phyloP scores from a whole-genome alignment of 2,329 filamentous ascomycete species.

The Sphaerostilbella broomeana region DNA sequence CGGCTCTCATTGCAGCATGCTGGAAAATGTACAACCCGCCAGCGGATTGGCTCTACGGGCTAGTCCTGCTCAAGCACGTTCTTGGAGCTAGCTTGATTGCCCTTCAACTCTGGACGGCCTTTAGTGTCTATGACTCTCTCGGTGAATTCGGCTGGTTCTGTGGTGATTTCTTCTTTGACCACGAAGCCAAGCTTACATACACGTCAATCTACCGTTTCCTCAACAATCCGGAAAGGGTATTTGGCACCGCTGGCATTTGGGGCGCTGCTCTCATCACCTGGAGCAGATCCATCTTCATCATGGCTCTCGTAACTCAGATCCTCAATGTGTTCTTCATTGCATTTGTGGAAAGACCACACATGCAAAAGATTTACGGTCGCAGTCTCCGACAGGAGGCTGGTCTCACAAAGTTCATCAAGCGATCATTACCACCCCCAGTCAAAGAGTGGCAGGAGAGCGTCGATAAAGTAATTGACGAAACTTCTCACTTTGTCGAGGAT shows the following conservation, averaged over 20 bases:
- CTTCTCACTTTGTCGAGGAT: conserved; percentile 83
- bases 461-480: conserved; percentile 80
- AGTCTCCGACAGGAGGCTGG: conserved; percentile 81
- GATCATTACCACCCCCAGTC: conserved; percentile 75
- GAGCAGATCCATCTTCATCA: conserved; percentile 77
- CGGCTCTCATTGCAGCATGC: conserved; percentile 80
- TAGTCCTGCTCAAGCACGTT: conserved; percentile 80
- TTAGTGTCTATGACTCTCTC: conserved; percentile 89
- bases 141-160: conserved; percentile 99
- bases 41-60: conserved; percentile 77
- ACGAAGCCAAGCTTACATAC: conserved; percentile 82
- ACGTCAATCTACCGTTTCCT: conserved; percentile 96
- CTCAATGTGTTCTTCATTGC: conserved; percentile 84
- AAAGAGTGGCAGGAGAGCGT: conserved; percentile 79
- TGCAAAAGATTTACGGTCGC: conserved; percentile 93
- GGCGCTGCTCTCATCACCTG: conserved; percentile 89
- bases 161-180: conserved; percentile 96
- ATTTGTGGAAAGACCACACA: conserved; percentile 90
- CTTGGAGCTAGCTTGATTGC: conserved; percentile 73
- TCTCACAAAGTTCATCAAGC: conserved; percentile 83
- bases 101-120: conserved; percentile 85
- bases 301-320: conserved; percentile 80
- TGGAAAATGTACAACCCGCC: conserved; percentile 97
- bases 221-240: conserved; percentile 92
- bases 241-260: conserved; percentile 93